Evolutionary conservation across 305 asterid genomes (phyloP).

Genomic region (Nicotiana rustica): DNA sequence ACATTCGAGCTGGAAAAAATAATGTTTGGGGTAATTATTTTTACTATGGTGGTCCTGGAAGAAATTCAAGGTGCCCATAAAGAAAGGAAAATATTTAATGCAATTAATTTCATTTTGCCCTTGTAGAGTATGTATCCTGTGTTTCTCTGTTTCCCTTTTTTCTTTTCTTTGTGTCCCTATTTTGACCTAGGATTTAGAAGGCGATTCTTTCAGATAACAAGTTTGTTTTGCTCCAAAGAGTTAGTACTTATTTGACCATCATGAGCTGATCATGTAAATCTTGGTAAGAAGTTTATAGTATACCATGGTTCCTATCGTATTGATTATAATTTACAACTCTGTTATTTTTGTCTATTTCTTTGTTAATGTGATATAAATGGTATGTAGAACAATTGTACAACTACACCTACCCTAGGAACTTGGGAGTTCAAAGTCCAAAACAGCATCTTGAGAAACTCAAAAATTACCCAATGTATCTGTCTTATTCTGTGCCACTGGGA

Average conservation of each 20-base stretch:
- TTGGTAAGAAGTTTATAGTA: constrained; percentile 32
- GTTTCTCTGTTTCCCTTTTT: neutral
- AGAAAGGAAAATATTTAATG: neutral
- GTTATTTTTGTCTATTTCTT: neutral
- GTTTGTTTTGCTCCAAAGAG: neutral
- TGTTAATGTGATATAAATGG: neutral
- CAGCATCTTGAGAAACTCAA: neutral
- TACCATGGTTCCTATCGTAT: neutral
- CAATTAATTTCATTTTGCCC: constrained; percentile 27
- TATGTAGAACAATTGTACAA: neutral
- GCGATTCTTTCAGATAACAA: constrained; percentile 44
- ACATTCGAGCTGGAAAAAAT: constrained; percentile 83
- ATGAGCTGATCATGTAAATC: constrained; percentile 54
- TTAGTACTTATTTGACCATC: constrained; percentile 23
- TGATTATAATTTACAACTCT: neutral
- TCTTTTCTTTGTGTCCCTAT: constrained; percentile 35
- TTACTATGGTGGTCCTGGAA: constrained; percentile 97
- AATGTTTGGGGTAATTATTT: constrained; percentile 92
- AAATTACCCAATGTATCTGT: neutral
- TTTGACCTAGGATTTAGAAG: constrained; percentile 32
- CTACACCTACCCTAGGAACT: constrained; percentile 10
- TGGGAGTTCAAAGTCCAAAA: constrained; percentile 7
- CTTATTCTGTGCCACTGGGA: constrained; percentile 28
- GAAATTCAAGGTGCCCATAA: constrained; percentile 73
- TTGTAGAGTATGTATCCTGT: constrained; percentile 38